Evolutionary conservation across 345 rosid genomes (phyloP), one percentile per base, ranked within the genome.

Genomic region (Salix purpurea): DNA sequence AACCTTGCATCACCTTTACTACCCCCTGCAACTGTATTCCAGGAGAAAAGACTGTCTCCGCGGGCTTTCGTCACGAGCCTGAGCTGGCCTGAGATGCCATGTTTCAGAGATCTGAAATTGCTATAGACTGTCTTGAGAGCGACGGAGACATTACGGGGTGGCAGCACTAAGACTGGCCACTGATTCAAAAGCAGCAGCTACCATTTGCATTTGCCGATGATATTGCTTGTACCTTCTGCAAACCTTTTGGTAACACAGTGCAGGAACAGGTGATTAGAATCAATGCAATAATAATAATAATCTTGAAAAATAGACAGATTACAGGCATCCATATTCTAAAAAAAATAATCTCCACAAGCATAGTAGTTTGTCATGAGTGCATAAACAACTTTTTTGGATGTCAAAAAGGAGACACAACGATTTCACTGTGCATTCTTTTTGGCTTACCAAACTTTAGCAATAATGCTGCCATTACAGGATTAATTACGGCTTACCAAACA

Each of bases 201-300:
- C 91, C 91, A 86, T 87, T 74, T 89, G 88, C 88, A 91, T 88
- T 66, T 91, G 93, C 70, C 86, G 91, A 64, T 89, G 80, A 72
- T 88, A 89, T 13, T 84, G 82, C 83, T 85, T 88, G 84, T 86
- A 88, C 79, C 85, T 84, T 79, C 81, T 85, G 80, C 83, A 74
- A 37, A 91, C 90, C 94, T 91, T 80, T 80, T 67, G 70, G 65
- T 12, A 10, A 62, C 10, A 81, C 13, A 42, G 58, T 62, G 14
- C 50, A 71, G 30, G 37, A 34, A 34, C 6, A 19, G 3, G 39
- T 16, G 11, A 32, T 32, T 4, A 11, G 18, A 67, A 39, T 67
- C 0, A 19, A 67, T 8, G 23, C 13, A 9, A 2, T 19, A 67
- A 30, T 30, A 30, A 34, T 34, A 34, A 36, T 8, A n/a, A 50